Base-by-base conservation (phyloP, 2,329 filamentous ascomycete genomes). In the Talaromyces sp. region DNA sequence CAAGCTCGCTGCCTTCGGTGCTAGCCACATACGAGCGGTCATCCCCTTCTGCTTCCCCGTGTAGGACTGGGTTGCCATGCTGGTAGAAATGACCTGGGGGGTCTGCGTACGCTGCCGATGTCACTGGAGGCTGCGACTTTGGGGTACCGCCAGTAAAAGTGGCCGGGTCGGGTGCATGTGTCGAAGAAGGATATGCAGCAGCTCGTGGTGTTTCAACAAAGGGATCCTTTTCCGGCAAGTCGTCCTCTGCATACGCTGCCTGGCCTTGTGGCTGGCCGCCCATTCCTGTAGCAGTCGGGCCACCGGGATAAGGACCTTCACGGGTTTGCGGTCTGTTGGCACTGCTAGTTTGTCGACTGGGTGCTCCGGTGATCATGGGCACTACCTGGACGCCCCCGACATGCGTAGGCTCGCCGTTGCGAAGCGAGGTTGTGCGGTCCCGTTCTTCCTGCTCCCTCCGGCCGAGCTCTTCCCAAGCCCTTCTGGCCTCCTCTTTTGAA, bases 401-500 rank as follows among this genome's bases (percentile, higher is more conserved):
- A 55, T 96, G 82, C 1, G 92, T 97, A 14, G 93, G 90, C 62
- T 92, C 87, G 7, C 95, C 95, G 64, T 90, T 89, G 68, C 95
- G 88, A 26, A 99, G 80, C n/a, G 91, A 92, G 29, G 86, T 82
- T 1, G 90, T 95, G 52, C 91, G 85, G 64, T 97, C 93, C 6
- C 93, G 86, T 75, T 97, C 93, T 75, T 96, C 91, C 71, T 97
- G 91, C 75, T 98, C 95, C 56, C 92, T 86, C 56, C 93, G 85
- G 26, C 95, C 95, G 1, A 99, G 85, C 75, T 98, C 95, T 77
- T 99, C 95, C 95, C 95, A 99, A 1, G 95, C 95, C 60, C 95
- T 86, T 38, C 93, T 87, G 9, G 95, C 93, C 75, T 99, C 95
- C 67, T 97, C 93, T 71, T 96, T 97, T 43, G 93, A 96, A 63